Evolutionary conservation across 306 rosid genomes (phyloP), one percentile per base, ranked within the genome.

Genomic region (Amphicarpaea edgeworthii): DNA sequence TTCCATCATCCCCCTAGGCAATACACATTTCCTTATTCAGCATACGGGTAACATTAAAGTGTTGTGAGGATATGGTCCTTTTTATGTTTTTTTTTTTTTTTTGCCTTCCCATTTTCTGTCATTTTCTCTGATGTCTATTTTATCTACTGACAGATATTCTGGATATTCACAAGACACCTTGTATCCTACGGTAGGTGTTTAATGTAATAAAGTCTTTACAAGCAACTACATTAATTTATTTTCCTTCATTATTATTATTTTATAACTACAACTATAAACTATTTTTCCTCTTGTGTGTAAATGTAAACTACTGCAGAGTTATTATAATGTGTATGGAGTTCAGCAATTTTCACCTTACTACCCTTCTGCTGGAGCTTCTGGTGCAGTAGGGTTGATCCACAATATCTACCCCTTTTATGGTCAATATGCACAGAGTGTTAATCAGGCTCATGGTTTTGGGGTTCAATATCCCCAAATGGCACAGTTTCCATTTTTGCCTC

Each of bases 111-210:
- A n/a, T 15, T 38, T 58, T 70, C 7, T 42, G 47, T 32, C 7
- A 15, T 24, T 73, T 58, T 30, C 17, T 38, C 46, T 68, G 6
- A 63, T 51, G 37, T n/a, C 65, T 41, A 20, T 69, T 79, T 45
- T 49, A 41, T 62, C 11, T 49, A 62, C 65, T 63, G 30, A 55
- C 90, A 91, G 95, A 76, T 94, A 87, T 80, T 76, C 91, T 76
- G 97, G 97, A 77, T 94, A 94, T 81, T 81, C 92, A 69, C 96
- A 87, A 55, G 98, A 94, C 72, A 77, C 85, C 19, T 69, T 88
- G 72, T 85, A 87, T 84, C 92, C 96, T 74, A 32, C 83, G 88
- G 98, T 94, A 86, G 42, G 80, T 67, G 40, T 32, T 32, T 68
- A 71, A 38, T 53, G 30, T 20, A 12, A 77, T 60, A 14, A 54